Conservation (phyloP, 805 yeast genomes). For the Scheffersomyces amazonensis region DNA sequence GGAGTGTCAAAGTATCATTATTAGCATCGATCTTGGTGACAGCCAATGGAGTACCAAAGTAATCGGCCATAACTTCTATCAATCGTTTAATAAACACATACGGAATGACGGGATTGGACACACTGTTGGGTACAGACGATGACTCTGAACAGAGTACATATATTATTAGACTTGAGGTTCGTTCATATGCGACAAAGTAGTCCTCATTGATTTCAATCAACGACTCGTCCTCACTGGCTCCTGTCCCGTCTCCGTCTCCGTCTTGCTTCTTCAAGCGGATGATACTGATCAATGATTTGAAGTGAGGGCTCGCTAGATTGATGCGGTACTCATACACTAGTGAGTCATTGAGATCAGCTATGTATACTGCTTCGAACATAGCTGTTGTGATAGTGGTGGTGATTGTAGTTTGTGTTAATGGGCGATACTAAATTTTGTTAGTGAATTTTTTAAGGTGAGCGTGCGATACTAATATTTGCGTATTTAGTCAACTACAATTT, state of each 20-base stretch:
- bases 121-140: slow-evolving; percentile 36
- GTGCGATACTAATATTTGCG: too few relatives aligned
- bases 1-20: slow-evolving; percentile 64
- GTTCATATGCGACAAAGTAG: slow-evolving; percentile 23
- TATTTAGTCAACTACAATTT: too few relatives aligned
- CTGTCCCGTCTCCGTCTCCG: not conserved
- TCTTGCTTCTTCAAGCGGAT: not conserved
- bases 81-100: slow-evolving; percentile 50
- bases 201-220: slow-evolving; percentile 28
- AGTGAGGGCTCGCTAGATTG: slow-evolving; percentile 28
- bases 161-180: slow-evolving; percentile 19
- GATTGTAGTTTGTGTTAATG: too few relatives aligned
- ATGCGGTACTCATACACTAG: slow-evolving; percentile 36
- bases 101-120: slow-evolving; percentile 51
- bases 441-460: too few relatives aligned
- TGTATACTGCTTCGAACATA: slow-evolving; percentile 43
- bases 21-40: slow-evolving; percentile 62
- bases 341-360: slow-evolving; percentile 32
- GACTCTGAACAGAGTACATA: slow-evolving; percentile 24
- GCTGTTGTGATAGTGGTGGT: too few relatives aligned
- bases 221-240: slow-evolving; percentile 3
- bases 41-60: slow-evolving; percentile 56
- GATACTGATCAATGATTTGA: slow-evolving; percentile 19
- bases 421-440: too few relatives aligned
- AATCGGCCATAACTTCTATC: slow-evolving; percentile 51